Percentiles rank a stretch among this genome's conserved stretches.
phyloP scores from a whole-genome alignment of 345 rosid genomes.

The Cardamine resedifolia region DNA sequence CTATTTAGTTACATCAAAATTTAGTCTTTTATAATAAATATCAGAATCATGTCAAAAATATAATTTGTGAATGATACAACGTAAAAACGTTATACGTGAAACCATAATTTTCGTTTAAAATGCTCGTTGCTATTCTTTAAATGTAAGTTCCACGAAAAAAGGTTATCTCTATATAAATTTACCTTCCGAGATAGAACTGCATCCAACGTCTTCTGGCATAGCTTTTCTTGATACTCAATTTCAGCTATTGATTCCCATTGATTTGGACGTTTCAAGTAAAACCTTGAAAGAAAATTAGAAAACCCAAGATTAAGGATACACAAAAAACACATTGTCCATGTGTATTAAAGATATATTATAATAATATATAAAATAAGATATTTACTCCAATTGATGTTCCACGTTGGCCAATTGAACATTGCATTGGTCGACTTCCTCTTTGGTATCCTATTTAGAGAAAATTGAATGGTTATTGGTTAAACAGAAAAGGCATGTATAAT shows the following conservation, averaged over 20 bases:
- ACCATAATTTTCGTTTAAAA: no score
- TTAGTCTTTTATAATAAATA: neutral
- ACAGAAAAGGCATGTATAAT: neutral
- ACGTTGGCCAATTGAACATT: neutral
- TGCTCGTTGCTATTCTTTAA: neutral
- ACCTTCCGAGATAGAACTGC: conserved; percentile 28
- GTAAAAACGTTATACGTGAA: neutral
- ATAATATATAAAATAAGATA: neutral
- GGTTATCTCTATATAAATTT: neutral
- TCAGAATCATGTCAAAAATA: neutral
- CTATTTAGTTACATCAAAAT: neutral
- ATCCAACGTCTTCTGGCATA: neutral
- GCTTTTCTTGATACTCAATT: neutral
- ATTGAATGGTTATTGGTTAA: neutral
- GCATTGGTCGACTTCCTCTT: conserved; percentile 6
- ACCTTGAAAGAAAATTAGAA: conserved; percentile 3
- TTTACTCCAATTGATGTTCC: conserved; percentile 14
- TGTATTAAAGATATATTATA: neutral
- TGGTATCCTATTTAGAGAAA: conserved; percentile 11
- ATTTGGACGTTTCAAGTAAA: conserved; percentile 6
- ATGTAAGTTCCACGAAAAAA: neutral
- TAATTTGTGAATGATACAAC: neutral
- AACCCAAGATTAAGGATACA: neutral
- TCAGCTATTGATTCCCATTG: conserved; percentile 2
- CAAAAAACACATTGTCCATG: neutral